Evolutionary conservation across 1,284 basidiomycete species (phyloP), one percentile per base, ranked within the genome.

Genomic region (Puccinia polysora): DNA sequence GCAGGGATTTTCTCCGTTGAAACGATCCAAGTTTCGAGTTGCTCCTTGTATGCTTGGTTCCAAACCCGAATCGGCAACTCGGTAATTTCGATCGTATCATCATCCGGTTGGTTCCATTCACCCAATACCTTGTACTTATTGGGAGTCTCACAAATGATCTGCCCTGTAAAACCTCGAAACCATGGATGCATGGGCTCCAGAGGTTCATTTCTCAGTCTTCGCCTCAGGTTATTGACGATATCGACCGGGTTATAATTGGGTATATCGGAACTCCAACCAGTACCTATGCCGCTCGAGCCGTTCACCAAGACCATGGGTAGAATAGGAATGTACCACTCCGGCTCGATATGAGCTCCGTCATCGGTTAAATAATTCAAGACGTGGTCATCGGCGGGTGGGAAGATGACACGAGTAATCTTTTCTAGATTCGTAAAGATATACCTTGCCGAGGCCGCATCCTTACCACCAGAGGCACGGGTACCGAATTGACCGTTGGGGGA

Each of bases 281-380:
- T 99, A 67, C 96, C 96, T 77, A 99, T 98, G 83, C 96, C 96
- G 77, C 97, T 94, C 15, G 90, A 88, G 15, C 96, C 96, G 77
- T 99, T 98, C 78, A 98, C 82, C 53, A 99, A 84, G 0, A 97
- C 84, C 81, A 96, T 84, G 0, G 96, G 96, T 0, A 97, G 78
- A 23, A 93, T 82, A 18, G 96, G 95, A 80, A 97, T 84, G 80
- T 96, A 99, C 83, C 87, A 97, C 77, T 94, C 91, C 0, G 96
- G 96, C 80, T 99, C 96, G 75, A 99, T 92, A 69, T 83, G 80
- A 74, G 86, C 83, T 32, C 91, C 91, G 73, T 99, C 96, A 68
- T 99, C 96, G 77, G 86, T 88, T 75, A 92, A 85, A 77, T 88
- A 88, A 32, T 85, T 89, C 75, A 97, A 85, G 36, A 98, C 81